Conservation (phyloP, 805 yeast species). For the Hanseniaspora clermontiae region DNA sequence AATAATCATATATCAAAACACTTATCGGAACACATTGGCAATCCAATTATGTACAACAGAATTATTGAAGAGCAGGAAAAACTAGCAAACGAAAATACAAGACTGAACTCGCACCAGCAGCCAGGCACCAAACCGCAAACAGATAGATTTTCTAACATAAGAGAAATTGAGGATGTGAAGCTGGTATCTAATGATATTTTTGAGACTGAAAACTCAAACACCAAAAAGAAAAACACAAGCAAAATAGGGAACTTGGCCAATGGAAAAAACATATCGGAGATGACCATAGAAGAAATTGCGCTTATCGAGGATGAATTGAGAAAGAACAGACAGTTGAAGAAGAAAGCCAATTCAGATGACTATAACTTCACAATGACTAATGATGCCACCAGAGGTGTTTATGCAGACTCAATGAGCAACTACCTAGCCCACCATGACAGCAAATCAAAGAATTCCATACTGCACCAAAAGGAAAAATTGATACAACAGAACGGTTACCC, state of each 20-base stretch:
- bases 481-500: conserved; percentile 24
- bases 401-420: not conserved
- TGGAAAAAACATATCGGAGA: conserved; percentile 25
- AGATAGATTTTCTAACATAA: conserved; percentile 23
- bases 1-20: not conserved
- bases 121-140: not conserved
- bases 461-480: conserved; percentile 17
- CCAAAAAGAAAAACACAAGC: conserved; percentile 7
- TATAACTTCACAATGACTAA: conserved; percentile 25
- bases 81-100: not conserved
- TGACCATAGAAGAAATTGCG: conserved; percentile 23
- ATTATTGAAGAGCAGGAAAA: conserved; percentile 3
- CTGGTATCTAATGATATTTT: not conserved
- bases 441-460: not conserved
- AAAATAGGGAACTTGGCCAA: conserved; percentile 5
- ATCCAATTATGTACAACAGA: not conserved
- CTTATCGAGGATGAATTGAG: conserved; percentile 22
- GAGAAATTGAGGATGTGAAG: conserved; percentile 26
- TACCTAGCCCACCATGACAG: not conserved
- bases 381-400: conserved; percentile 16
- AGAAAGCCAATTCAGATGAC: conserved; percentile 19
- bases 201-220: not conserved
- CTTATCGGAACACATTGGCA: not conserved
- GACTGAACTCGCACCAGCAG: not conserved
- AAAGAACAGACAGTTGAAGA: conserved; percentile 21